Evolutionary conservation across 805 yeast genomes (phyloP).

Genomic region (Ogataea paraovalis): DNA sequence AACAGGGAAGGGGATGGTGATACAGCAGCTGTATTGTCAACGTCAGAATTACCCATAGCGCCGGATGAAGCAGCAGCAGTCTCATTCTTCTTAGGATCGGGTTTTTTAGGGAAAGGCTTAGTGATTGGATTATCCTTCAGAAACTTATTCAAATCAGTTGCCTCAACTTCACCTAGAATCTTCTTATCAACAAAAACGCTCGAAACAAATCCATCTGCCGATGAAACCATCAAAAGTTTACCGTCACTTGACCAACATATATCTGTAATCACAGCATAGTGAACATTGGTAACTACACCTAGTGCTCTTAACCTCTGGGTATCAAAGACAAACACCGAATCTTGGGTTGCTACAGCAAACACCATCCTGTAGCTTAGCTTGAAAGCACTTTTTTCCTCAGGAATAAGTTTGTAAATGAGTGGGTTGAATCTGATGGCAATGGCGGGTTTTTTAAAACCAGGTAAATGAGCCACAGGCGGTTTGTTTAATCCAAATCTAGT

Average conservation of each 20-base stretch:
- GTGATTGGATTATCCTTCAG: conserved; percentile 11
- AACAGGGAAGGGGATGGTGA: background rate
- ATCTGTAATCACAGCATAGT: conserved; percentile 87
- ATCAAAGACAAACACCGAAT: conserved; percentile 75
- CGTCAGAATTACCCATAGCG: background rate
- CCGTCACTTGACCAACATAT: conserved; percentile 84
- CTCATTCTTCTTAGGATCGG: background rate
- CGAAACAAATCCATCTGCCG: conserved; percentile 93
- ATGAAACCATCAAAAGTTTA: conserved; percentile 59
- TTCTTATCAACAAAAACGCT: conserved; percentile 49
- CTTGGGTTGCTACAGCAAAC: conserved; percentile 92
- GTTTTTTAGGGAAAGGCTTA: background rate
- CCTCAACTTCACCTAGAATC: conserved; percentile 51
- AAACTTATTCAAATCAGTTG: conserved; percentile 23
- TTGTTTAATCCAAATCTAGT: conserved; percentile 63
- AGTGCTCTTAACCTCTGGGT: conserved; percentile 68
- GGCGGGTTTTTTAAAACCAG: conserved; percentile 80
- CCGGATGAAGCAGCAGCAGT: background rate
- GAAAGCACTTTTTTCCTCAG: conserved; percentile 33
- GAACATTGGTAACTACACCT: conserved; percentile 73
- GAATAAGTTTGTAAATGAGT: conserved; percentile 41
- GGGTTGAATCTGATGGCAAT: conserved; percentile 80
- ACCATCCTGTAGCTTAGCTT: conserved; percentile 73
- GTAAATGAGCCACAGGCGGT: conserved; percentile 74
- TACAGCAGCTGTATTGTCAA: background rate